These are phyloP conservation scores for Chlamydomonas schloesseri DNA, from an alignment of 139 green algal species.

Conservation along the genomic window DNA sequence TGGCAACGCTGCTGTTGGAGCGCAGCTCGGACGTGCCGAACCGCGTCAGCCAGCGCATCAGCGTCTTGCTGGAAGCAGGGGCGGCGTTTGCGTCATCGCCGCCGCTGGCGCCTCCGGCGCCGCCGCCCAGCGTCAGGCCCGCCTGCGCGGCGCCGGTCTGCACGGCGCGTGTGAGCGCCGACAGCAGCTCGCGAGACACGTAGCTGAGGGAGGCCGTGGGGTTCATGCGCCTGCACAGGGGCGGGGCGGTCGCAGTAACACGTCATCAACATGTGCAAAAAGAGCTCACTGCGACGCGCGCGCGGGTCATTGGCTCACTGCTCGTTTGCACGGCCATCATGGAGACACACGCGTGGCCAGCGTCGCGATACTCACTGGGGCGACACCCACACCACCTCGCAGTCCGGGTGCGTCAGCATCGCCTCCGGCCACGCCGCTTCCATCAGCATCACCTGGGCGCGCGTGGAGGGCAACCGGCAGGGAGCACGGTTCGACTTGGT, in stretches of 20 bases:
- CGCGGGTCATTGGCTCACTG: too few relatives aligned
- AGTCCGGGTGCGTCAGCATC: slow-evolving; percentile 15
- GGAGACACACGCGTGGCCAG: too few relatives aligned
- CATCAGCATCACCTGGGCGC: background rate
- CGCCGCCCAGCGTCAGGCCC: background rate
- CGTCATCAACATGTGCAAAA: too few relatives aligned
- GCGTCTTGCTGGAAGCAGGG: background rate
- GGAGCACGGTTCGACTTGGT: too few relatives aligned
- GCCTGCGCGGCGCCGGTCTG: background rate
- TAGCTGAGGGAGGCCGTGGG: slow-evolving; percentile 2
- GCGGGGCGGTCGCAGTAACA: background rate
- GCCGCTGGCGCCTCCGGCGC: too few relatives aligned
- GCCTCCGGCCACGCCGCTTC: background rate
- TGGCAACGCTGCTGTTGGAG: too few relatives aligned
- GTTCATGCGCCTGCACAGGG: background rate
- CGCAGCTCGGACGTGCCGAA: too few relatives aligned
- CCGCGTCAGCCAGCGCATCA: too few relatives aligned
- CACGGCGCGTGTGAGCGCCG: background rate
- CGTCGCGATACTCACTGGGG: slow-evolving; percentile 1
- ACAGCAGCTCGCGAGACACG: slow-evolving; percentile 1
- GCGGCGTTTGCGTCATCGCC: background rate
- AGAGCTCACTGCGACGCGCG: too few relatives aligned
- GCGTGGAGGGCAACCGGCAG: too few relatives aligned
- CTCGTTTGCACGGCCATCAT: too few relatives aligned
- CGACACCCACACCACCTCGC: slow-evolving; percentile 25